phyloP scores from a whole-genome alignment of 2,329 filamentous ascomycete species.

The Pezicula neosporulosa region DNA sequence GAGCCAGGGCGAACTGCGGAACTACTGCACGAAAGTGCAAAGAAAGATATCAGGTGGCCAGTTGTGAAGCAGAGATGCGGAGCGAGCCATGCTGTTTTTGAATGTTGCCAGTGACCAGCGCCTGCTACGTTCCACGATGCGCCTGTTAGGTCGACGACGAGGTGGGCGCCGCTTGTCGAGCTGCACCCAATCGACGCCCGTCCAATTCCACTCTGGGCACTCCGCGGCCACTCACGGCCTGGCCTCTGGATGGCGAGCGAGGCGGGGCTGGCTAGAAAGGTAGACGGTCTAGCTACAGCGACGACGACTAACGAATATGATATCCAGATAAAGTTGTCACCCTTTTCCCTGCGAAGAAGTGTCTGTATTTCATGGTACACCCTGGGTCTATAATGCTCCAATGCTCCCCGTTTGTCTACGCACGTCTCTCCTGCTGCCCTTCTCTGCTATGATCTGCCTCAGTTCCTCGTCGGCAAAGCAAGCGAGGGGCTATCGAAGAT shows the following conservation, averaged over 20 bases:
- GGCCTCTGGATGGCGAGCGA: neutral
- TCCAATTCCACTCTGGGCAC: neutral
- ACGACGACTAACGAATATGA: neutral
- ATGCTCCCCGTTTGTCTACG: constrained; percentile 8
- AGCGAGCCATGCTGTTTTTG: neutral
- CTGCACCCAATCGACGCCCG: neutral
- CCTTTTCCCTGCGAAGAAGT: neutral
- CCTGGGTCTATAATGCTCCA: constrained; percentile 8
- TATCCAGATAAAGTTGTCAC: constrained; percentile 4
- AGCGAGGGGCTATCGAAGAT: constrained; percentile 4
- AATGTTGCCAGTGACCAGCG: neutral
- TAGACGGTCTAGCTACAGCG: too few species aligned
- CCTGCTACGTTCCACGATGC: neutral
- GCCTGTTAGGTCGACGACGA: neutral
- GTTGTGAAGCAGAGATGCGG: neutral
- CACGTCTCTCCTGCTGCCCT: constrained; percentile 21
- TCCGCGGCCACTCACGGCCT: neutral
- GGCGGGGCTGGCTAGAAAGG: too few species aligned
- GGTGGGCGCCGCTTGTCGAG: neutral
- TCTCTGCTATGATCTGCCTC: neutral
- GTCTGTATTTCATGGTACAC: constrained; percentile 9
- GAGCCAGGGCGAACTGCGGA: neutral
- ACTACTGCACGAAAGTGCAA: neutral
- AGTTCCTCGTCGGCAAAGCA: constrained; percentile 11
- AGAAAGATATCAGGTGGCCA: neutral